Evolutionary conservation across 176 grass and related monocot species (phyloP), one percentile per base, ranked within the genome.

Genomic region (Juncus effusus): DNA sequence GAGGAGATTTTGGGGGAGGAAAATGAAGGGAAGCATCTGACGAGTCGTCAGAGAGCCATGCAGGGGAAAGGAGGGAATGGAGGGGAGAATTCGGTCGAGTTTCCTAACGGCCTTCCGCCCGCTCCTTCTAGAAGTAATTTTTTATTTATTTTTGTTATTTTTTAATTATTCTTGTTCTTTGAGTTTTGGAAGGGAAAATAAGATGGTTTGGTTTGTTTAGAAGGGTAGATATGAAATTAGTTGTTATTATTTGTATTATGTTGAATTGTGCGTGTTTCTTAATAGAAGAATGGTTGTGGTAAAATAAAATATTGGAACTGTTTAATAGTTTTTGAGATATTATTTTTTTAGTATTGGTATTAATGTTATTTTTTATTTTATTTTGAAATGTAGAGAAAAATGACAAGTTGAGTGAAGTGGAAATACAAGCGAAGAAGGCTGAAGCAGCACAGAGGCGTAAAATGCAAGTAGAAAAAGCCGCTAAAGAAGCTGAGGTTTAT

Each of bases 381-480:
- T 69, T 75, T 80, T 36, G 35, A 61, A 61, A 63, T 74, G 10
- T 80, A 97, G 93, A 52, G 64, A 84, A 91, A 79, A 97, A 97
- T 74, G 92, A 91, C 47, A 88, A 92, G 63, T 82, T 86, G 51
- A 76, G 87, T 13, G 85, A 92, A 11, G 82, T 89, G 63, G 93
- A 92, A 74, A 76, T 82, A 78, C 93, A 89, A 65, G 88, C 93
- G 36, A 92, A 76, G 56, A 97, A 92, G 42, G 88, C 88, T 37
- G 88, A 97, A 66, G 85, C 83, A 55, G 88, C 88, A 67, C 93
- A 97, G 75, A 91, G 93, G 68, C 93, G 92, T 53, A 96, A 86
- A 80, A 88, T 97, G 85, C 93, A 97, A 92, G 88, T 97, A 60
- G 93, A 92, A 75, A 92, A 97, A 76, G 79, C 88, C 58, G 85